Base-by-base conservation (phyloP, 208 protist species). In the Histomonas meleagridis region DNA sequence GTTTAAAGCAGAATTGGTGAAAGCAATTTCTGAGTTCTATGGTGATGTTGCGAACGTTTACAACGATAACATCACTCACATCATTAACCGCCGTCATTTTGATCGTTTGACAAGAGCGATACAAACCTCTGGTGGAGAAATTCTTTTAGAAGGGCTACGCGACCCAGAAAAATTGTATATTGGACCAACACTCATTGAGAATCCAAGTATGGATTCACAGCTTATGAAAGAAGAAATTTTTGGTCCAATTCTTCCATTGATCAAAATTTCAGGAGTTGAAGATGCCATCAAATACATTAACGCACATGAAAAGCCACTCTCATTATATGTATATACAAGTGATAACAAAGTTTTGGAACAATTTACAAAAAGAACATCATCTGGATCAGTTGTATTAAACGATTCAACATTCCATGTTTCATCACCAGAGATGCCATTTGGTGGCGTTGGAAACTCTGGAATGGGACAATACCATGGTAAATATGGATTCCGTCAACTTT, bases 161-260 rank as follows among this genome's bases (percentile, higher is more conserved):
- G 55, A 91, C 46, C 23, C 40, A 51, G 40, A 62, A 62, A 46
- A n/a, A 21, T 26, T 60, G 0, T 91, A 51, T 32, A 91, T 91
- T 26, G 53, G 53, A 4, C 86, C 86, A 70, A 91, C 55, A 32
- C 0, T 91, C 21, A 51, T 91, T 14, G 55, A 65, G 28, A 35
- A 0, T 35, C 53, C 55, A 60, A 0, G 2, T 35, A 2, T 91
- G 0, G 86, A 91, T 35, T 48, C 49, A 1, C 9, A 65, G 0
- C 4, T 91, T 18, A 91, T 91, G 86, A 65, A 9, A 43, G 53
- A 65, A 69, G 86, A 91, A 65, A 49, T 91, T 35, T 91, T 91
- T 48, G 86, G 86, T 26, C 86, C 86, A 70, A 35, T 91, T 48
- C 16, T 91, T 16, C 55, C 86, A 49, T 35, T 91, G 0, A 49